A percentile compares a stretch with the other conserved stretches of the same genome.
These are phyloP conservation scores for Orbilia brochopaga DNA, from an alignment of 2,329 filamentous ascomycete genomes.

Conservation along the genomic window DNA sequence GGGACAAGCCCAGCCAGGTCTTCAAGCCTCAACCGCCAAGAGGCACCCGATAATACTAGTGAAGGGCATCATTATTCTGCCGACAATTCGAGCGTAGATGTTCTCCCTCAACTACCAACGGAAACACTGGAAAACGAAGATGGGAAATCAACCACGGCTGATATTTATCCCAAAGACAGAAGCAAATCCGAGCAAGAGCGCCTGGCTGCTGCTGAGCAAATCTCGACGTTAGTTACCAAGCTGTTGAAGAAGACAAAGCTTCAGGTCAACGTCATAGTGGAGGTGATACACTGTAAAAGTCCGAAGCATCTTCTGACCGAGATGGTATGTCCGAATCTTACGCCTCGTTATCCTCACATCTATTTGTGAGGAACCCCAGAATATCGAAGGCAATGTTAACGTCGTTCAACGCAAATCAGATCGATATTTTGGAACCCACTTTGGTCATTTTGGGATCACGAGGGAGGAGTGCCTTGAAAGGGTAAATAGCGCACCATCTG, in stretches of 20 bases:
- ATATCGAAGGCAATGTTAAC: conserved; percentile 11
- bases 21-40: conserved; percentile 25
- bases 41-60: conserved; percentile 22
- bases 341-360: background rate
- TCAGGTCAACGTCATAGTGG: conserved; percentile 90
- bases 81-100: conserved; percentile 34
- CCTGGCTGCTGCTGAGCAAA: conserved; percentile 77
- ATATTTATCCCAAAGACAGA: conserved; percentile 17
- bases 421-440: conserved; percentile 88
- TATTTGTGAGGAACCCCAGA: conserved; percentile 3
- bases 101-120: conserved; percentile 17
- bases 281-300: conserved; percentile 98
- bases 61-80: conserved; percentile 21
- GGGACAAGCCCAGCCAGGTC: conserved; percentile 28
- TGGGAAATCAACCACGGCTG: conserved; percentile 11
- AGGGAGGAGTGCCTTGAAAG: conserved; percentile 89
- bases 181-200: conserved; percentile 76
- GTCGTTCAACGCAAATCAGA: conserved; percentile 58
- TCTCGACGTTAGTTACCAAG: conserved; percentile 83
- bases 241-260: conserved; percentile 87
- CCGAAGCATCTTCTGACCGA: conserved; percentile 95
- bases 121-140: conserved; percentile 49
- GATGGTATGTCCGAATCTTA: conserved; percentile 61
- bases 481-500: conserved; percentile 65
- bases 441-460: conserved; percentile 91